Conservation (phyloP, 441 rosid species). For the Sinapis alba region DNA sequence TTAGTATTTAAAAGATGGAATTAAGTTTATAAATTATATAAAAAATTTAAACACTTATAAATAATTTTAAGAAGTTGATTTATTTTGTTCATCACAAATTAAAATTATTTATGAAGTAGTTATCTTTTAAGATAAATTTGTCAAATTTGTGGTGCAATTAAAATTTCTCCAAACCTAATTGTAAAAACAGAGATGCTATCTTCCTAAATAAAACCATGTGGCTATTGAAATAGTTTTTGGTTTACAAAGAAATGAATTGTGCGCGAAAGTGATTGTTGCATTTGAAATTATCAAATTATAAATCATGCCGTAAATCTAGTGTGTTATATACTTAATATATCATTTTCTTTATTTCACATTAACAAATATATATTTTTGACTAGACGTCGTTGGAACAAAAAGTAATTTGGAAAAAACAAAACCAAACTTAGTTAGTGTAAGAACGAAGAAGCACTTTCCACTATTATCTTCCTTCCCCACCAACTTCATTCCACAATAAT, state of each 20-base stretch:
- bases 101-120: not conserved
- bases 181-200: not conserved
- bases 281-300: not conserved
- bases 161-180: not conserved
- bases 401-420: not conserved
- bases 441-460: slow-evolving; percentile 33
- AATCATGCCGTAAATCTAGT: not conserved
- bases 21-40: not conserved
- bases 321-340: not conserved
- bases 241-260: not conserved
- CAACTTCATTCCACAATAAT: slow-evolving; percentile 8
- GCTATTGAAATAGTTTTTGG: not conserved
- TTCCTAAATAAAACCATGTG: not conserved
- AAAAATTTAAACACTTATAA: not conserved
- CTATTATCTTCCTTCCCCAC: slow-evolving; percentile 1
- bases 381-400: not conserved
- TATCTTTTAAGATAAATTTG: not conserved
- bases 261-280: slow-evolving; percentile 1
- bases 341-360: not conserved
- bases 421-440: slow-evolving; percentile 6
- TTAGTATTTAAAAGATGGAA: not conserved
- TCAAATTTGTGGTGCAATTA: not conserved
- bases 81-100: not conserved
- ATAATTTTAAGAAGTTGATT: not conserved
- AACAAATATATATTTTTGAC: slow-evolving; percentile 21